Conservation (phyloP, 2,329 filamentous ascomycete genomes). For the Teratosphaeria destructans region DNA sequence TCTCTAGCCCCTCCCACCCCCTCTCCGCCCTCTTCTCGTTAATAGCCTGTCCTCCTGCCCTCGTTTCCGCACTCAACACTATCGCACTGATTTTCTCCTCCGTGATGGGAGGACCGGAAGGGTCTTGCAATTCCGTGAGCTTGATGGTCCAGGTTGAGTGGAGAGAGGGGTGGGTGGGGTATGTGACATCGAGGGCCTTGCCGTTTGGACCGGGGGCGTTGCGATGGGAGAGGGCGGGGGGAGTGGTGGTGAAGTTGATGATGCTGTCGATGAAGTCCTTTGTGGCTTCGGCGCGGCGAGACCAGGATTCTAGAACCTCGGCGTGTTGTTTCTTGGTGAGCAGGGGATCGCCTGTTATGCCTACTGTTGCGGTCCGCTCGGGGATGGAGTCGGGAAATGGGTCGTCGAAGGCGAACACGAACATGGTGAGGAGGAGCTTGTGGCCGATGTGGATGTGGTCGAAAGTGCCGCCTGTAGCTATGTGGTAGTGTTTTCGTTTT, state of each 20-base stretch:
- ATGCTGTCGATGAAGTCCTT: slow-evolving; percentile 59
- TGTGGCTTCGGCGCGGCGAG: slow-evolving; percentile 57
- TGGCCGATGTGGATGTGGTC: slow-evolving; percentile 93
- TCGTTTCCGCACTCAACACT: slow-evolving; percentile 80
- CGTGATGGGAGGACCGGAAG: slow-evolving; percentile 82
- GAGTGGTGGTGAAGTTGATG: slow-evolving; percentile 42
- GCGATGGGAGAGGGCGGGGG: slow-evolving; percentile 28
- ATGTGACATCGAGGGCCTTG: slow-evolving; percentile 45
- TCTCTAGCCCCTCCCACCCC: slow-evolving; percentile 64
- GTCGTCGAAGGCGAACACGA: slow-evolving; percentile 56
- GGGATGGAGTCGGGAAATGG: background rate
- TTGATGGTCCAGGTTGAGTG: slow-evolving; percentile 52
- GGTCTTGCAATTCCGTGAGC: slow-evolving; percentile 76
- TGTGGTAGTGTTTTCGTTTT: slow-evolving; percentile 34
- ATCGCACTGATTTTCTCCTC: slow-evolving; percentile 68
- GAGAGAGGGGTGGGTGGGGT: slow-evolving; percentile 35
- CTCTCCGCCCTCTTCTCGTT: slow-evolving; percentile 70
- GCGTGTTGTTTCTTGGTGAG: slow-evolving; percentile 83
- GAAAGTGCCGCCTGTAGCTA: slow-evolving; percentile 87
- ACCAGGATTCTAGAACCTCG: slow-evolving; percentile 72
- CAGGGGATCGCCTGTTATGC: slow-evolving; percentile 79
- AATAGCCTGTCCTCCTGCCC: slow-evolving; percentile 70
- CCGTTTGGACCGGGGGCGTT: slow-evolving; percentile 39
- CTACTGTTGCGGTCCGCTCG: slow-evolving; percentile 58
- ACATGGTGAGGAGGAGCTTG: slow-evolving; percentile 90